Evolutionary conservation across 106 monocot species (phyloP).

Genomic region (Apostasia ramifera): DNA sequence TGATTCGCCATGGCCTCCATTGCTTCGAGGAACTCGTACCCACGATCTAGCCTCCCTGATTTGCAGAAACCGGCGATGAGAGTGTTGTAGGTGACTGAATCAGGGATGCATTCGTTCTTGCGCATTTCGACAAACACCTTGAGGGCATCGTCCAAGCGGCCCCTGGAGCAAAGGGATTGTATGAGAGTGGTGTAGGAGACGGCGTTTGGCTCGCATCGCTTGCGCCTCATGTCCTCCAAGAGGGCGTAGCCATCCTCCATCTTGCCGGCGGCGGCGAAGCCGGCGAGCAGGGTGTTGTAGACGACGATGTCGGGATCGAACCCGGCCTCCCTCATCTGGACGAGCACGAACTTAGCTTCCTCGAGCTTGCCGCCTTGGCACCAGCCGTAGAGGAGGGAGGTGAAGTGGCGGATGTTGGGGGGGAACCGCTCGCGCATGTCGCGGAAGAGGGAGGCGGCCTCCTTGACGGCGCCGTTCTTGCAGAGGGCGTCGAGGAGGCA

Average conservation of each 20-base stretch:
- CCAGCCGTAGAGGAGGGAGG: constrained; percentile 83
- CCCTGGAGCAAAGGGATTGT: constrained; percentile 52
- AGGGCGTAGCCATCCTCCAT: constrained; percentile 67
- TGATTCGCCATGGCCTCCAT: constrained; percentile 53
- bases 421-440: constrained; percentile 59
- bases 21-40: constrained; percentile 43
- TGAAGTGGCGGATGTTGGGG: constrained; percentile 64
- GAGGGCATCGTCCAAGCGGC: constrained; percentile 70
- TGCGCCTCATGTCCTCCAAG: constrained; percentile 52
- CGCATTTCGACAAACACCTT: constrained; percentile 80
- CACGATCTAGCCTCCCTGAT: constrained; percentile 44
- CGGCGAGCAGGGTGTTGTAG: constrained; percentile 66
- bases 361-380: constrained; percentile 70
- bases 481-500: constrained; percentile 84
- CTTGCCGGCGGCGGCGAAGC: constrained; percentile 52
- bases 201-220: constrained; percentile 63
- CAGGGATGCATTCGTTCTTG: constrained; percentile 31
- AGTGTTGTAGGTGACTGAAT: constrained; percentile 60
- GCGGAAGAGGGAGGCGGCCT: constrained; percentile 71
- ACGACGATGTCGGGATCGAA: constrained; percentile 70
- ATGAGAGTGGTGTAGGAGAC: constrained; percentile 73
- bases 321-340: constrained; percentile 53
- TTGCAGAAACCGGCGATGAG: constrained; percentile 76
- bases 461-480: constrained; percentile 67
- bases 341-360: constrained; percentile 65